Base-by-base conservation (phyloP, 352 stramenopile genomes). In the Phytophthora palmivora region DNA sequence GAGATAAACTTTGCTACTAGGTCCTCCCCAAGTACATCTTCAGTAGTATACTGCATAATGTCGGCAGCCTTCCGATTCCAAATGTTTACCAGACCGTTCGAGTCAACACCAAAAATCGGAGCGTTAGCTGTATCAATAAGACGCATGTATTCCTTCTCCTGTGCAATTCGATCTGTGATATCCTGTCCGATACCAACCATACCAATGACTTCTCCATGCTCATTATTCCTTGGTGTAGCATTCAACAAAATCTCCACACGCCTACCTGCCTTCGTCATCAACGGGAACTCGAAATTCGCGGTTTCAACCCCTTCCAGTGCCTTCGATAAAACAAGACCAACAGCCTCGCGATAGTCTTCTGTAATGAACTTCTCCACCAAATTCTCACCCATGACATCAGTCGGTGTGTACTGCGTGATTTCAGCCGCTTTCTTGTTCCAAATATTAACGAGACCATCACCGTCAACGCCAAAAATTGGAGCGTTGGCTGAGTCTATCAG, bases 101-200 rank as follows among this genome's bases (percentile, higher is more conserved):
- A 26, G 71, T 82, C 70, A 1, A 84, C 70, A 10, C 87, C 88
- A 58, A 96, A 94, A 48, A 95, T 95, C 14, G 86, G 83, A 15
- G 84, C 80, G 46, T 96, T 95, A 0, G 88, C 86, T 24, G 79
- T 94, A 52, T 96, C 88, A 30, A 96, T 92, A 11, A 96, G 55
- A 32, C 84, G 79, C 16, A 71, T 80, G 52, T 92, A 92, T 57
- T 92, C 83, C 43, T 91, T 82, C 36, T 92, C 83, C 48, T 92
- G 83, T 12, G 76, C 76, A 57, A 76, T 77, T 0, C 77, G 69
- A 41, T n/a, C n/a, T n/a, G n/a, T n/a, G 46, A 87, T 88, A 56
- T 89, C 80, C 58, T 89, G 80, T 7, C 80, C 80, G 38, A 89
- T 89, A 18, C 80, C 78, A 14, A 89, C 80, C 64, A 90, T 75